A percentile compares a stretch with the other conserved stretches of the same genome.
phyloP scores from a whole-genome alignment of 352 stramenopile genomes.

The Globisporangium carolinianum region DNA sequence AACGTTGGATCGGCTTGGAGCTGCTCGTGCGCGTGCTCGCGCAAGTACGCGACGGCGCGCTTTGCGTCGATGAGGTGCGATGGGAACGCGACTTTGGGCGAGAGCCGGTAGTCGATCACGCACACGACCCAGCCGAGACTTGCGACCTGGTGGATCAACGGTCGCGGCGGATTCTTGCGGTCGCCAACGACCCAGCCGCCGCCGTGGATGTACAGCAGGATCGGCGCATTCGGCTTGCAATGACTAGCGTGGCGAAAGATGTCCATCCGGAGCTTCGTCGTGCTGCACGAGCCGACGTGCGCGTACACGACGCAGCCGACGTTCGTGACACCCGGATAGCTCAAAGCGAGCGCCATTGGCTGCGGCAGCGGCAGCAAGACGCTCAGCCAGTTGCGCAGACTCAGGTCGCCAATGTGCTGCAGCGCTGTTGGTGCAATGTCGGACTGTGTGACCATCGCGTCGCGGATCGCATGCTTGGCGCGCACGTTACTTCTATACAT shows the following conservation, averaged over 20 bases:
- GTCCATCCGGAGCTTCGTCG: constrained; percentile 49
- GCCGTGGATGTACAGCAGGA: constrained; percentile 66
- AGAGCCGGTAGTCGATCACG: constrained; percentile 65
- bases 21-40: constrained; percentile 21
- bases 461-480: constrained; percentile 33
- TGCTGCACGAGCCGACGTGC: constrained; percentile 47
- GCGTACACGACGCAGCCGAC: constrained; percentile 39
- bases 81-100: constrained; percentile 49
- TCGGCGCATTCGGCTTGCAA: constrained; percentile 34
- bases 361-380: constrained; percentile 50
- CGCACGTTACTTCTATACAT: constrained; percentile 38
- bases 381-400: constrained; percentile 35
- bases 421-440: constrained; percentile 26
- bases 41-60: constrained; percentile 49
- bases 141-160: constrained; percentile 50
- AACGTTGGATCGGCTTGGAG: constrained; percentile 41
- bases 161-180: constrained; percentile 33
- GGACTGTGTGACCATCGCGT: constrained; percentile 22
- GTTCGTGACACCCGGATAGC: constrained; percentile 37
- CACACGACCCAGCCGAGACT: constrained; percentile 55
- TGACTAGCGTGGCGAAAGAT: constrained; percentile 38
- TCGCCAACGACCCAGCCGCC: constrained; percentile 60
- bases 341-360: constrained; percentile 33
- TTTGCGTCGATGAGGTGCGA: constrained; percentile 60
- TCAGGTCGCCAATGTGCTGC: constrained; percentile 31